These are phyloP conservation scores for Gossypioides kirkii DNA, from an alignment of 345 rosid genomes.

Conservation along the genomic window DNA sequence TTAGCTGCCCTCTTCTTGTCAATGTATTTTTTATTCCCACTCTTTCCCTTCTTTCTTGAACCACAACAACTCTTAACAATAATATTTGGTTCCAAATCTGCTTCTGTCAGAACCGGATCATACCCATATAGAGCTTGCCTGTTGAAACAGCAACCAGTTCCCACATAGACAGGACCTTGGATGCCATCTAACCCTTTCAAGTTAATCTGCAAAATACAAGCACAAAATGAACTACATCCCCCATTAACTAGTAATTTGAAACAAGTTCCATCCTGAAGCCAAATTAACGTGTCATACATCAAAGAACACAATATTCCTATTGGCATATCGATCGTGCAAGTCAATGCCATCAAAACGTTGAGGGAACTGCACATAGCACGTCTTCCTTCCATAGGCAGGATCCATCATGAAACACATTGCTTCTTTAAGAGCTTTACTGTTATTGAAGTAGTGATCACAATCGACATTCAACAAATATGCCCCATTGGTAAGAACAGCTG, in stretches of 20 bases:
- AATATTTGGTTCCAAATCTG: slow-evolving; percentile 89
- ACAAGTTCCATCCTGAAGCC: slow-evolving; percentile 8
- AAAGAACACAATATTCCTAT: slow-evolving; percentile 95
- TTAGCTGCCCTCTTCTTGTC: slow-evolving; percentile 74
- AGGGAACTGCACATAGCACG: slow-evolving; percentile 98
- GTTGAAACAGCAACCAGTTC: slow-evolving; percentile 98
- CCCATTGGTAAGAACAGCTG: slow-evolving; percentile 98
- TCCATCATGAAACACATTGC: slow-evolving; percentile 99
- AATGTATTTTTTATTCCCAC: slow-evolving; percentile 59
- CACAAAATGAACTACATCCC: slow-evolving; percentile 7
- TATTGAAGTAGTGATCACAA: slow-evolving; percentile 99
- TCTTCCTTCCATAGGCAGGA: slow-evolving; percentile 77
- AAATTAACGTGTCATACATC: slow-evolving; percentile 58
- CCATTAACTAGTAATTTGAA: not conserved
- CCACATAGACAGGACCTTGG: slow-evolving; percentile 99
- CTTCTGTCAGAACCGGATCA: slow-evolving; percentile 95
- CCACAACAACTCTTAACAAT: slow-evolving; percentile 97
- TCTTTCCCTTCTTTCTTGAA: slow-evolving; percentile 81
- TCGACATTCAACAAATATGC: slow-evolving; percentile 96
- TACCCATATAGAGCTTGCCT: slow-evolving; percentile 98
- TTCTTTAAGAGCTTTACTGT: slow-evolving; percentile 96
- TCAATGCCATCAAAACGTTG: slow-evolving; percentile 99
- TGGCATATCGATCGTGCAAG: slow-evolving; percentile 99
- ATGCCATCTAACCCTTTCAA: slow-evolving; percentile 96
- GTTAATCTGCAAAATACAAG: slow-evolving; percentile 61